Evolutionary conservation across 257 asterid genomes (phyloP).

Genomic region (Solanum pinnatisectum): DNA sequence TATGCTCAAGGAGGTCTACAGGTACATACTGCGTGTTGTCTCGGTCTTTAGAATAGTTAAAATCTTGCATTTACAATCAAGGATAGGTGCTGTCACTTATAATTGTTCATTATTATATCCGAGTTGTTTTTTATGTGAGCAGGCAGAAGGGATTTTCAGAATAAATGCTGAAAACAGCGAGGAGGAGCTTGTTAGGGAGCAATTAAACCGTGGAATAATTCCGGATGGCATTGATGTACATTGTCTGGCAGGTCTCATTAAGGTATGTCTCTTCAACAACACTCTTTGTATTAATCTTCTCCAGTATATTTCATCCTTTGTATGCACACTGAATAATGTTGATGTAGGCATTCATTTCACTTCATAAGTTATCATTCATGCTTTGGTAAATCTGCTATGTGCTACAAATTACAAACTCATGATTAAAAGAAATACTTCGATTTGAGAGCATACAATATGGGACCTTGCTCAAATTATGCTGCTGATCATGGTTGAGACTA

Average conservation of each 20-base stretch:
- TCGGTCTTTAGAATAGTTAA: neutral
- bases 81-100: neutral
- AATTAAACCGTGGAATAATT: constrained; percentile 70
- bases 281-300: neutral
- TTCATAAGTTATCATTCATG: neutral
- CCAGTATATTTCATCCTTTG: neutral
- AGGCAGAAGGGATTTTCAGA: constrained; percentile 99
- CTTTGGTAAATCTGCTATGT: neutral
- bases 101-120: neutral
- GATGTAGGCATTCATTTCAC: neutral
- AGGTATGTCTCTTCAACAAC: constrained; percentile 29
- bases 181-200: constrained; percentile 95
- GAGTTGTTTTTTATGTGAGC: constrained; percentile 15
- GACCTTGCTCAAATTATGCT: neutral
- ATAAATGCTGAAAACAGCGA: constrained; percentile 90
- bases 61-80: neutral
- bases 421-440: neutral
- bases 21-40: constrained; percentile 23
- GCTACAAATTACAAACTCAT: neutral
- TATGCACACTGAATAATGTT: neutral
- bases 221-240: constrained; percentile 92
- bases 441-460: neutral
- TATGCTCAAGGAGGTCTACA: constrained; percentile 83
- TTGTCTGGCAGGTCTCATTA: constrained; percentile 92
- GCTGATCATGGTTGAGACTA: neutral